Evolutionary conservation across 306 rosid species (phyloP).

Genomic region (Medicago lupulina): DNA sequence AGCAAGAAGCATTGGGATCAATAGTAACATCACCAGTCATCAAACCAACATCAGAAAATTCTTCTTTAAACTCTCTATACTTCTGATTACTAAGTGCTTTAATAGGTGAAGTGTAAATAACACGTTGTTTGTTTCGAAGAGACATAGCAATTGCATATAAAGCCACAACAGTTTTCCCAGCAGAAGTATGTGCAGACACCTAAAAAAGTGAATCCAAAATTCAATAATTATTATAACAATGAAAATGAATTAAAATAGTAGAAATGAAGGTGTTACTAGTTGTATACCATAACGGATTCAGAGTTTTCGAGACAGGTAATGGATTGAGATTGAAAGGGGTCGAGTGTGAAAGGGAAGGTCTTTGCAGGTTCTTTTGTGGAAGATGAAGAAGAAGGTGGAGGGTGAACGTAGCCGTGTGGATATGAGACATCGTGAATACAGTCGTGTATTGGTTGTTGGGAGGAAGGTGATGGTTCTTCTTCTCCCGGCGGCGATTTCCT

Average conservation of each 20-base stretch:
- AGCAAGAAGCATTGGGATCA: conserved; percentile 90
- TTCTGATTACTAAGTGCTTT: conserved; percentile 98
- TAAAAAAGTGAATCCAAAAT: conserved; percentile 8
- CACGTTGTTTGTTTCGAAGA: conserved; percentile 76
- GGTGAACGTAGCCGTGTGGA: conserved; percentile 63
- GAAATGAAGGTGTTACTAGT: neutral
- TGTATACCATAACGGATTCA: conserved; percentile 81
- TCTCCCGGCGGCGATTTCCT: conserved; percentile 55
- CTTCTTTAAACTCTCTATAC: conserved; percentile 88
- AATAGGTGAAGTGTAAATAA: conserved; percentile 92
- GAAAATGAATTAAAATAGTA: neutral
- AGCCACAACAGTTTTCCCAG: conserved; percentile 95
- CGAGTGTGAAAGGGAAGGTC: conserved; percentile 81
- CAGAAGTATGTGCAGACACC: conserved; percentile 99
- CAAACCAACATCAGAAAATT: conserved; percentile 94
- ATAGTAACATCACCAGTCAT: conserved; percentile 98
- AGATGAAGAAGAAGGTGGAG: conserved; percentile 20
- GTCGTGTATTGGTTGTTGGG: conserved; percentile 42
- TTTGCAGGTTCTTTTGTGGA: conserved; percentile 63
- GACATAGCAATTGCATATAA: conserved; percentile 95
- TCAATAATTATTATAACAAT: neutral
- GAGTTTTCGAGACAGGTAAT: conserved; percentile 75
- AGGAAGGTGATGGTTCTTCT: neutral
- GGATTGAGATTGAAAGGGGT: conserved; percentile 85
- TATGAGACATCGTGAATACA: conserved; percentile 84